These are phyloP conservation scores for Phytopythium montanum DNA, from an alignment of 352 stramenopile genomes.

Conservation along the genomic window DNA sequence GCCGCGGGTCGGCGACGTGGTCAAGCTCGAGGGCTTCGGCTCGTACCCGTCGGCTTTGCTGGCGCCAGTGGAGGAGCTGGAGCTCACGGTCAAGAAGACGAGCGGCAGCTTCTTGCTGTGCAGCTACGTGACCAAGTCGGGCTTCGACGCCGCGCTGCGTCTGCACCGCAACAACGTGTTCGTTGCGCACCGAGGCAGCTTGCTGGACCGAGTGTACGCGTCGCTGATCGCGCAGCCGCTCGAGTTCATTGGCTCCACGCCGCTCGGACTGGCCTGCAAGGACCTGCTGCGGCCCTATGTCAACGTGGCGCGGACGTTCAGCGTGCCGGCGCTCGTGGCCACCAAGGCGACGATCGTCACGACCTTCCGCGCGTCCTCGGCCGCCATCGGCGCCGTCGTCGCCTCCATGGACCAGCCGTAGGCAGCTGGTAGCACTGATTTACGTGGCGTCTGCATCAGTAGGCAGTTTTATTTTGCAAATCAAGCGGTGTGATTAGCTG, in stretches of 20 bases:
- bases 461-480: conserved; percentile 1
- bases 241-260: conserved; percentile 65
- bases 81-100: conserved; percentile 79
- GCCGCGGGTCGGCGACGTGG: conserved; percentile 58
- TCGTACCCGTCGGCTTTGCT: conserved; percentile 67
- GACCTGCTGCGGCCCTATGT: conserved; percentile 62
- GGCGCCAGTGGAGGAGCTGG: conserved; percentile 57
- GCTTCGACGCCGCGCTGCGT: conserved; percentile 55
- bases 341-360: conserved; percentile 66
- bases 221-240: conserved; percentile 60
- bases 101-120: conserved; percentile 79
- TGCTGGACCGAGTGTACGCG: conserved; percentile 71
- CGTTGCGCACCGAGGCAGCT: conserved; percentile 64
- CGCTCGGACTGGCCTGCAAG: conserved; percentile 49
- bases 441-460: not conserved
- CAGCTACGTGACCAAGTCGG: conserved; percentile 58
- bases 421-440: not conserved
- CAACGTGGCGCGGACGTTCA: conserved; percentile 67
- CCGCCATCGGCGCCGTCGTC: conserved; percentile 67
- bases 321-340: conserved; percentile 57
- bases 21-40: conserved; percentile 78
- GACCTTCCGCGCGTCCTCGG: conserved; percentile 62
- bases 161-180: conserved; percentile 81
- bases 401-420: conserved; percentile 46
- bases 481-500: not conserved